A percentile compares a stretch with the other conserved stretches of the same genome.
These are phyloP conservation scores for Tuber calosporum DNA, from an alignment of 495 filamentous ascomycete genomes.

Conservation along the genomic window DNA sequence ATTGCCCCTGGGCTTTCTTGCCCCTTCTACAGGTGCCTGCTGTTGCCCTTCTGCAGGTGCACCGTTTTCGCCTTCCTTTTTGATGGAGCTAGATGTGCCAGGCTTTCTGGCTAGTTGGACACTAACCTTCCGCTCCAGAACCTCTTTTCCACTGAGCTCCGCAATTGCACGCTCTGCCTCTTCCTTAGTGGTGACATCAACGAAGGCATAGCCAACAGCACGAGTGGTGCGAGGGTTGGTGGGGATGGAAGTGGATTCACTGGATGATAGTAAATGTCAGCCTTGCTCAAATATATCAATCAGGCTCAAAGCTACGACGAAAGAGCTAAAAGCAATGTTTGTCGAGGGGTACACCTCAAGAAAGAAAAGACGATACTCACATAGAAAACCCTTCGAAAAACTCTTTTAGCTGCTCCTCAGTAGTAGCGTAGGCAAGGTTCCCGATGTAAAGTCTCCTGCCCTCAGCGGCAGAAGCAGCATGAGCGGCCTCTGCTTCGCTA, in stretches of 20 bases:
- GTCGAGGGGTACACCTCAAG: neutral
- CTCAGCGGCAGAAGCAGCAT: slow-evolving; percentile 92
- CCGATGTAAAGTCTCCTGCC: slow-evolving; percentile 98
- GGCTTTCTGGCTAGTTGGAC: slow-evolving; percentile 98
- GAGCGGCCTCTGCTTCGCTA: slow-evolving; percentile 56
- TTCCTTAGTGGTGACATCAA: slow-evolving; percentile 85
- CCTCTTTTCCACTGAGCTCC: slow-evolving; percentile 91
- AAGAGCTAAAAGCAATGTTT: slow-evolving; percentile 7
- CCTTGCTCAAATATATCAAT: slow-evolving; percentile 2
- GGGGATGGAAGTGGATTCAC: slow-evolving; percentile 95
- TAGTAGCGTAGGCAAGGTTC: slow-evolving; percentile 99
- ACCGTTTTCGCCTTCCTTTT: slow-evolving; percentile 46
- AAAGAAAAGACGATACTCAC: slow-evolving; percentile 56
- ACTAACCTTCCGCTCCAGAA: slow-evolving; percentile 95
- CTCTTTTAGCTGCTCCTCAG: slow-evolving; percentile 97
- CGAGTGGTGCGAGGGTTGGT: slow-evolving; percentile 98
- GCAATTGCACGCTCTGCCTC: slow-evolving; percentile 92
- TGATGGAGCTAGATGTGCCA: slow-evolving; percentile 67
- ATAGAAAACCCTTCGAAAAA: slow-evolving; percentile 98
- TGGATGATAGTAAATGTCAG: slow-evolving; percentile 44
- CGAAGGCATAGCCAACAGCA: slow-evolving; percentile 97
- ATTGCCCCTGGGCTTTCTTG: slow-evolving; percentile 44
- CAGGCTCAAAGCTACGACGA: neutral
- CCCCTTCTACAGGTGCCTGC: slow-evolving; percentile 48
- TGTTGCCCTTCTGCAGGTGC: slow-evolving; percentile 68